Evolutionary conservation across 1,284 basidiomycete genomes (phyloP), one percentile per base, ranked within the genome.

Genomic region (Cerrena zonata): DNA sequence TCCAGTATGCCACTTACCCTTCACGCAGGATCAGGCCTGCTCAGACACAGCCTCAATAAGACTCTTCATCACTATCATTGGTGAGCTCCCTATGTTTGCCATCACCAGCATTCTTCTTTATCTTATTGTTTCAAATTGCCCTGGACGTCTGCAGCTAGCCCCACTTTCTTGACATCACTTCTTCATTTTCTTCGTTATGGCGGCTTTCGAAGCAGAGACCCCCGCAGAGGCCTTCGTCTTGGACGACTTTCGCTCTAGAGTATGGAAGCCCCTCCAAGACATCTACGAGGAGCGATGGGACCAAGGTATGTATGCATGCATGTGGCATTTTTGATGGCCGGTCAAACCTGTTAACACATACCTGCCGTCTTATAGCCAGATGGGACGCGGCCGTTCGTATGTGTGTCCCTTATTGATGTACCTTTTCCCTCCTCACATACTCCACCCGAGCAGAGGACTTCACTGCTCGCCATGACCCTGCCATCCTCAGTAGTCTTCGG

Each of bases 221-320:
- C 61, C 63, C 3, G 58, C 57, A 23, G 64, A 67, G 53, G 55
- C 53, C 34, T 58, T 61, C 7, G 62, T 61, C 26, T 56, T 62
- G 55, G 47, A 60, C 21, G 65, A 67, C 50, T 67, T 66, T 41
- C 60, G 58, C 15, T 45, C 56, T 18, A 61, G 57, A 45, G 60
- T 67, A 22, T 64, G 62, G 63, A 50, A 57, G 10, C 55, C 63
- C 21, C 66, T 67, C 55, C 62, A 66, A 46, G 56, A 61, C 12
- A 52, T 60, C 5, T 67, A 67, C 49, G 65, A 64, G 47, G 62
- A 64, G 51, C 61, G 56, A 25, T 67, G 65, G 65, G 61, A 64
- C 47, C 58, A 64, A 58, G 59, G 65, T 50, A 27, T n/a, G 49
- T 25, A 12, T 18, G 19, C 21, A 18, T 45, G 15, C 5, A 34